Percentiles rank a stretch among this genome's conserved stretches.
Evolutionary conservation across 2,329 filamentous ascomycete species (phyloP).

Genomic region (Capronia epimyces): DNA sequence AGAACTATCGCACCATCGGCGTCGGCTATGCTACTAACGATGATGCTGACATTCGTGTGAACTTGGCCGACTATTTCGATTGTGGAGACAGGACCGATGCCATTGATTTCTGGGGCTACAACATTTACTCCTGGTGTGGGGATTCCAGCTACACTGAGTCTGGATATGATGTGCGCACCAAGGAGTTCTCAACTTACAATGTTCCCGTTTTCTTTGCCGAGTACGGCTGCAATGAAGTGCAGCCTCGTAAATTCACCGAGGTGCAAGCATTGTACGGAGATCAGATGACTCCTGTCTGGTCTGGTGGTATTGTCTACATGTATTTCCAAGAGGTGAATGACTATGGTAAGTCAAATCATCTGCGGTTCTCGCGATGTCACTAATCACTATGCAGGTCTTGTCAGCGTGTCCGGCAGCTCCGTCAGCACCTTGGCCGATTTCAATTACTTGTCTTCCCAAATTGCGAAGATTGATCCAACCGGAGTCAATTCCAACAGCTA

Average conservation of each 20-base stretch:
- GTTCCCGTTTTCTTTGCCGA: conserved; percentile 98
- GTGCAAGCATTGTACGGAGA: conserved; percentile 72
- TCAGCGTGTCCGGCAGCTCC: conserved; percentile 59
- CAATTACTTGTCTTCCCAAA: conserved; percentile 62
- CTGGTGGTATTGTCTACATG: conserved; percentile 98
- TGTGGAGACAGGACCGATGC: conserved; percentile 63
- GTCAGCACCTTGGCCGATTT: conserved; percentile 71
- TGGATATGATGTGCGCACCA: conserved; percentile 73
- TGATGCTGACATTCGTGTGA: conserved; percentile 71
- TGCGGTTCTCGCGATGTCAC: conserved; percentile 16
- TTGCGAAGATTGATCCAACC: conserved; percentile 60
- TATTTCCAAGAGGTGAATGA: conserved; percentile 90
- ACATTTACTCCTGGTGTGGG: conserved; percentile 99
- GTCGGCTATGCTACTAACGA: conserved; percentile 97
- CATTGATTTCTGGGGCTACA: conserved; percentile 99
- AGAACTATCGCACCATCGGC: conserved; percentile 71
- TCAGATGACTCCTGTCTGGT: conserved; percentile 82
- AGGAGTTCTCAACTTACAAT: conserved; percentile 83
- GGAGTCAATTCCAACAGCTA: conserved; percentile 64
- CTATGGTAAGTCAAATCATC: conserved; percentile 56
- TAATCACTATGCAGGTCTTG: conserved; percentile 32
- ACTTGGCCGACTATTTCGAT: conserved; percentile 91
- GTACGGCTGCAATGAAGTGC: conserved; percentile 83
- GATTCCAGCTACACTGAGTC: conserved; percentile 69
- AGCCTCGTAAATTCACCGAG: conserved; percentile 75